Percentiles rank a stretch among this genome's conserved stretches.
Evolutionary conservation across 176 grass and related monocot genomes (phyloP).

Genomic region (Triticum aestivum): IWGSC_CS_RefSeq_v2.1 NC_057811.1:311052531-311053030

Average conservation of each 20-base stretch:
- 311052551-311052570: background rate
- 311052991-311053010: background rate
- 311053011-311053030: background rate
- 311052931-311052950: background rate
- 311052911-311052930: background rate
- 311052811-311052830: too few relatives aligned
- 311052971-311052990: background rate
- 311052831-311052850: too few relatives aligned
- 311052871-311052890: background rate
- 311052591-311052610: background rate
- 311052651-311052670: background rate
- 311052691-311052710: background rate
- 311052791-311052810: too few relatives aligned
- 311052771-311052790: too few relatives aligned
- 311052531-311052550: background rate
- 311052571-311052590: constrained; percentile 3
- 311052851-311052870: constrained; percentile 15
- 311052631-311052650: background rate
- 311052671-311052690: background rate
- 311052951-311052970: background rate
- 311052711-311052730: background rate
- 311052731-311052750: too few relatives aligned
- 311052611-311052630: constrained; percentile 7
- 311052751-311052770: too few relatives aligned
- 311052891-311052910: background rate